Conservation (phyloP, 345 rosid genomes). For the Nephelium lappaceum region DNA sequence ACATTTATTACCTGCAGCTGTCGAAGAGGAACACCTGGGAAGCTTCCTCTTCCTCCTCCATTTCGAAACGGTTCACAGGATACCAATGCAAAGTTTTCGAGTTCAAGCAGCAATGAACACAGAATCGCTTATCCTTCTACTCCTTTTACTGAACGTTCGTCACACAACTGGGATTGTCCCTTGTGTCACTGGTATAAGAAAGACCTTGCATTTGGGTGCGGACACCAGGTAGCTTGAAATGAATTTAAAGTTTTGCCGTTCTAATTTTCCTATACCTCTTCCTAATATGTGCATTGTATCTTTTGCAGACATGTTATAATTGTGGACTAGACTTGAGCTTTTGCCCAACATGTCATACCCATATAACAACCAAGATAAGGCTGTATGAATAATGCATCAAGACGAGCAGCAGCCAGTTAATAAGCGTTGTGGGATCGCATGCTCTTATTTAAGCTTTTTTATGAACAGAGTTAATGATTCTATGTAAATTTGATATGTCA, state of each 20-base stretch:
- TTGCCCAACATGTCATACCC: slow-evolving; percentile 40
- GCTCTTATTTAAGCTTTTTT: neutral
- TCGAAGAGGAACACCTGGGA: slow-evolving; percentile 31
- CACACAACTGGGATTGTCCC: slow-evolving; percentile 28
- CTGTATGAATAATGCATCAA: slow-evolving; percentile 26
- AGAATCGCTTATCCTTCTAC: slow-evolving; percentile 3
- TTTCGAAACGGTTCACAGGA: neutral
- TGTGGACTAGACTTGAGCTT: slow-evolving; percentile 36
- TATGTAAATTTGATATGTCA: neutral
- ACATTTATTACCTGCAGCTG: slow-evolving; percentile 27
- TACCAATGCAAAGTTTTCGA: neutral
- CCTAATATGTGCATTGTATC: neutral
- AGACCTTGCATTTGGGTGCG: slow-evolving; percentile 47
- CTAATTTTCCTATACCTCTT: neutral
- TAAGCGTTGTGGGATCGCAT: too few species aligned
- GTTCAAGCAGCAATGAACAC: slow-evolving; percentile 16
- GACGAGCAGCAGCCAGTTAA: neutral
- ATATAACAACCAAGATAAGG: slow-evolving; percentile 32
- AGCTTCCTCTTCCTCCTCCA: slow-evolving; percentile 50
- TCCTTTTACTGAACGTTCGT: slow-evolving; percentile 16
- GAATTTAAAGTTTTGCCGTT: neutral
- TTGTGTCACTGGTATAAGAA: slow-evolving; percentile 34
- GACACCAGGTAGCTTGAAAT: slow-evolving; percentile 39
- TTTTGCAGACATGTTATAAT: slow-evolving; percentile 42
- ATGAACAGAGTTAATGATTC: neutral